A percentile compares a stretch with the other conserved stretches of the same genome.
phyloP scores from a whole-genome alignment of 2,329 filamentous ascomycete genomes.

The Cladorrhinum sp. region DNA sequence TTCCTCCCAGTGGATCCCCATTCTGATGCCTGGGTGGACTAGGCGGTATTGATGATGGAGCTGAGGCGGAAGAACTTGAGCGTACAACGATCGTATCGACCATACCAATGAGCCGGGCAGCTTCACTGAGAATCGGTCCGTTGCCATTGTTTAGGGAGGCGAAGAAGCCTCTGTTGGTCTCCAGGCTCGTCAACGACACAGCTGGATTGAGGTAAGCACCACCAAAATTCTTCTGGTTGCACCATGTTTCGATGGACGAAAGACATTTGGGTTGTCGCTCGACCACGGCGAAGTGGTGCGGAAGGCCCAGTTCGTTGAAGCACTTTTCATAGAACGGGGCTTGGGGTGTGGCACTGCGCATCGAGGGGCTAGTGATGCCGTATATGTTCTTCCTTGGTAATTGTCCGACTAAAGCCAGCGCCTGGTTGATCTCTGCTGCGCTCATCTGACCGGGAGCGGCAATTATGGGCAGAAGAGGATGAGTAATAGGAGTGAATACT shows the following conservation, averaged over 20 bases:
- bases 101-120: slow-evolving; percentile 73
- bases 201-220: slow-evolving; percentile 79
- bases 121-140: slow-evolving; percentile 65
- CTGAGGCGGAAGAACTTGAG: slow-evolving; percentile 44
- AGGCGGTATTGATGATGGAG: slow-evolving; percentile 46
- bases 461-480: slow-evolving; percentile 77
- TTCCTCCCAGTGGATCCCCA: slow-evolving; percentile 23
- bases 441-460: slow-evolving; percentile 84
- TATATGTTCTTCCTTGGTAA: slow-evolving; percentile 77
- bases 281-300: slow-evolving; percentile 73
- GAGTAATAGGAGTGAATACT: slow-evolving; percentile 84
- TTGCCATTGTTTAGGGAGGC: slow-evolving; percentile 47
- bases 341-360: slow-evolving; percentile 62
- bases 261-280: slow-evolving; percentile 65
- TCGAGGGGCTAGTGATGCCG: slow-evolving; percentile 69
- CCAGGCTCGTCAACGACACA: slow-evolving; percentile 57
- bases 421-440: slow-evolving; percentile 79
- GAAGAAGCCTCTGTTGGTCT: slow-evolving; percentile 54
- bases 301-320: slow-evolving; percentile 79
- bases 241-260: slow-evolving; percentile 66
- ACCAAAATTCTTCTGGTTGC: slow-evolving; percentile 72
- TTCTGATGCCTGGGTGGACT: slow-evolving; percentile 42
- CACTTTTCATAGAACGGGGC: slow-evolving; percentile 85
- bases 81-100: slow-evolving; percentile 76
- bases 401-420: slow-evolving; percentile 74